These are phyloP conservation scores for Starmerella floricola DNA, from an alignment of 805 yeast genomes.

Conservation along the genomic window DNA sequence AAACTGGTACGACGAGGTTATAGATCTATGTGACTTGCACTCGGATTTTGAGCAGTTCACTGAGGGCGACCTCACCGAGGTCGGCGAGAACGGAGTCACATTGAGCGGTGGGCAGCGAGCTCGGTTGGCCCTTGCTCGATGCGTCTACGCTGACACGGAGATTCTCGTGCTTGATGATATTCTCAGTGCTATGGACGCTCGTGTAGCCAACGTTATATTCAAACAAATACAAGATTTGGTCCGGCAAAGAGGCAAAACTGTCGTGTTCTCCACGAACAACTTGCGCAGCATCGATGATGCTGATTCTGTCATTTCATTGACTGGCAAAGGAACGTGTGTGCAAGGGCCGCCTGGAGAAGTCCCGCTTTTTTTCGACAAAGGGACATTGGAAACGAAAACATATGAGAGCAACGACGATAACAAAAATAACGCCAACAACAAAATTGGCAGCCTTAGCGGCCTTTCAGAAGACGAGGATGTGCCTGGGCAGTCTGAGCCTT, in stretches of 20 bases:
- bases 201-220: constrained; percentile 70
- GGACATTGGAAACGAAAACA: too few species aligned
- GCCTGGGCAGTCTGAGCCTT: too few species aligned
- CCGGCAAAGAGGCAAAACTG: constrained; percentile 42
- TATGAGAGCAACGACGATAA: too few species aligned
- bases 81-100: constrained; percentile 80
- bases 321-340: constrained; percentile 52
- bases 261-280: constrained; percentile 76
- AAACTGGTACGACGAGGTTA: constrained; percentile 4
- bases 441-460: too few species aligned
- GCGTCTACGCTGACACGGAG: constrained; percentile 55
- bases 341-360: constrained; percentile 26
- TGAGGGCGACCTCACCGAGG: constrained; percentile 35
- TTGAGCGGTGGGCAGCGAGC: constrained; percentile 86
- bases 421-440: too few species aligned
- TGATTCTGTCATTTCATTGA: constrained; percentile 51
- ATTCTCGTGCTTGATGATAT: constrained; percentile 66
- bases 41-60: constrained; percentile 14
- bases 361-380: too few species aligned
- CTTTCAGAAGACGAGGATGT: too few species aligned
- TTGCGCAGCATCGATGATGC: constrained; percentile 55
- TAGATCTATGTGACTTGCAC: constrained; percentile 10
- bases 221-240: constrained; percentile 48
- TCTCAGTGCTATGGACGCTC: constrained; percentile 77
- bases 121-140: constrained; percentile 66